Base-by-base conservation (phyloP, 805 yeast genomes). In the Clavispora carvajalis region DNA sequence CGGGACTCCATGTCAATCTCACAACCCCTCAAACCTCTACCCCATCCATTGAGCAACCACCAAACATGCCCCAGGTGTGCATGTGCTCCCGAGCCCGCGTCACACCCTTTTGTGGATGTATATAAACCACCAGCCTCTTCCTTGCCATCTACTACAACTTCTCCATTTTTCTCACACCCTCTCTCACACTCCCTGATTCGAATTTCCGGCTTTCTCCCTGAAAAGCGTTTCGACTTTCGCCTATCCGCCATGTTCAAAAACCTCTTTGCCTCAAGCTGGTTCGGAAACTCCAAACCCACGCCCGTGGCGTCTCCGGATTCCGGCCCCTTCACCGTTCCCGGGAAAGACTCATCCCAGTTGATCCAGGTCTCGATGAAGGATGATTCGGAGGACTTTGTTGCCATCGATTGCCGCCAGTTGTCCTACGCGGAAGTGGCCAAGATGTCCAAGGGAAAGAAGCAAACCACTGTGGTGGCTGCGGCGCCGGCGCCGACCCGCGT, bases 401-500 rank as follows among this genome's bases (percentile, higher is more conserved):
- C 65, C 33, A 65, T 69, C 40, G 57, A 58, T 38, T 53, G 47
- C 46, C 59, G 59, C 33, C 58, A 60, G 38, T 55, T 69, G 44
- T 58, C 68, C n/a, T 69, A 68, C 43, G 74, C 74, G n/a, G 73
- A 69, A 47, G 74, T 59, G 22, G 72, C 73, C 4, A 50, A 58
- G 17, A 43, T 64, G 49, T 53, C 60, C n/a, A 48, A 45, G 37
- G 37, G 48, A 40, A 57, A 56, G 43, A 37, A 43, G 28, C 62
- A 53, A 41, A 40, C 58, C 7, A 26, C 49, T n/a, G 37, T 23
- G 23, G 43, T 40, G 35, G 29, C 43, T 13, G 37, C 44, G 37
- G 30, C 28, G 16, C 46, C 45, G 17, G 44, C 46, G 34, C 34
- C 41, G 23, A 34, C 29, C 29, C 46, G 48, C 29, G 41, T 26